A percentile compares a stretch with the other conserved stretches of the same genome.
Evolutionary conservation across 371 early-diverging fungal species (phyloP).

Genomic region (Phascolomyces articulosus): DNA sequence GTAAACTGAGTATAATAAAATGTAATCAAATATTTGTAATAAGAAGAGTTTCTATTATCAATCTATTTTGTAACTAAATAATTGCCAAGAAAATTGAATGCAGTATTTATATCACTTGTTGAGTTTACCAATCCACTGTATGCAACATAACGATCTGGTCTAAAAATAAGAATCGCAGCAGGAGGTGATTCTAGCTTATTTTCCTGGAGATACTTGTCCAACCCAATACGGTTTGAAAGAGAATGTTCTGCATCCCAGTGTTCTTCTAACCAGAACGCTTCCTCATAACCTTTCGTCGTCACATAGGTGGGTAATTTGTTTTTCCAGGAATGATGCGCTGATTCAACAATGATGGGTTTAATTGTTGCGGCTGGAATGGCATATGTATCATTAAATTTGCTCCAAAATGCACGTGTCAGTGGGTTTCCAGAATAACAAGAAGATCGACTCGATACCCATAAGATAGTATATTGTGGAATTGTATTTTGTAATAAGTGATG

Average conservation of each 20-base stretch:
- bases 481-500: constrained; percentile 7
- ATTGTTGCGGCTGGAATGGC: background rate
- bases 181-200: constrained; percentile 3
- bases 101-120: constrained; percentile 16
- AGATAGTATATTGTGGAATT: background rate
- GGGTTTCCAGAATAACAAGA: background rate
- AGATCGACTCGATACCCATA: constrained; percentile 9
- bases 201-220: background rate
- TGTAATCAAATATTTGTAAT: no score
- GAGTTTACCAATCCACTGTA: constrained; percentile 13
- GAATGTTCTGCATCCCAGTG: constrained; percentile 4
- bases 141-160: constrained; percentile 26
- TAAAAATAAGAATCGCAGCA: constrained; percentile 20
- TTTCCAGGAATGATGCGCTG: constrained; percentile 6
- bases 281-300: background rate
- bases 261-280: constrained; percentile 21
- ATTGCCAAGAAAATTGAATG: constrained; percentile 8
- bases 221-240: constrained; percentile 14
- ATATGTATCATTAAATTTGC: background rate
- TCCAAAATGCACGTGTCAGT: constrained; percentile 6
- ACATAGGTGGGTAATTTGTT: background rate
- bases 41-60: no score
- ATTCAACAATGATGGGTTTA: constrained; percentile 14
- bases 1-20: no score
- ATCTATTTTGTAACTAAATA: background rate